Conservation (phyloP, 768 basidiomycete genomes). For the Kwoniella dejecticola region DNA sequence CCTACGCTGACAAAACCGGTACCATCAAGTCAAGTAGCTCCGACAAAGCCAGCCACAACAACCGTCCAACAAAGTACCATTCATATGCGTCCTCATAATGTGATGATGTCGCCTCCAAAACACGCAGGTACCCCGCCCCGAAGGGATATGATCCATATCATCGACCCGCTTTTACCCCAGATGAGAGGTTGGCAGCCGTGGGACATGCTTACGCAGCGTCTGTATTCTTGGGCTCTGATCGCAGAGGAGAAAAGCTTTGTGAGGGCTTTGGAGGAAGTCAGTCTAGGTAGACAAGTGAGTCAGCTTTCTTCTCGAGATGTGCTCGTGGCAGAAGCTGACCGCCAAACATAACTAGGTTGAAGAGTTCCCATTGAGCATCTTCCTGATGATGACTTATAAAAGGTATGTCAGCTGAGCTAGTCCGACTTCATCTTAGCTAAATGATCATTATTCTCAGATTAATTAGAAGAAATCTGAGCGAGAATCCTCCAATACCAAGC, state of each 20-base stretch:
- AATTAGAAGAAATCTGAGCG: conserved; percentile 41
- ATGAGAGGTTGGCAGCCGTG: conserved; percentile 35
- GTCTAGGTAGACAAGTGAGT: conserved; percentile 48
- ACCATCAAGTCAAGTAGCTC: conserved; percentile 9
- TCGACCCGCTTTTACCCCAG: conserved; percentile 23
- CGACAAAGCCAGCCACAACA: not conserved
- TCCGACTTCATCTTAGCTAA: not conserved
- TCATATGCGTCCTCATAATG: conserved; percentile 9
- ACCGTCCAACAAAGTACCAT: conserved; percentile 1
- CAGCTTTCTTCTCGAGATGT: not conserved
- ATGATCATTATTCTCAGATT: conserved; percentile 20
- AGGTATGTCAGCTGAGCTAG: conserved; percentile 30
- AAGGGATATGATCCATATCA: conserved; percentile 18
- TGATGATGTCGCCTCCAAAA: conserved; percentile 10
- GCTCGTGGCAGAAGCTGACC: not conserved
- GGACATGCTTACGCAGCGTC: conserved; percentile 52
- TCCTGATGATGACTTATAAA: conserved; percentile 54
- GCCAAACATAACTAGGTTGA: conserved; percentile 24
- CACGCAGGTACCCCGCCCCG: not conserved
- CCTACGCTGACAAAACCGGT: conserved; percentile 4
- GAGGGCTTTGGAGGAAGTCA: conserved; percentile 45
- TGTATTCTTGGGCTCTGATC: conserved; percentile 54
- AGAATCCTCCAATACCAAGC: conserved; percentile 37
- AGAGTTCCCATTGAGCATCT: conserved; percentile 52
- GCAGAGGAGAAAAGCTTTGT: conserved; percentile 51